Base-by-base conservation (phyloP, 1,139 yeast genomes). In the Saccharomyces hybrid region DNA sequence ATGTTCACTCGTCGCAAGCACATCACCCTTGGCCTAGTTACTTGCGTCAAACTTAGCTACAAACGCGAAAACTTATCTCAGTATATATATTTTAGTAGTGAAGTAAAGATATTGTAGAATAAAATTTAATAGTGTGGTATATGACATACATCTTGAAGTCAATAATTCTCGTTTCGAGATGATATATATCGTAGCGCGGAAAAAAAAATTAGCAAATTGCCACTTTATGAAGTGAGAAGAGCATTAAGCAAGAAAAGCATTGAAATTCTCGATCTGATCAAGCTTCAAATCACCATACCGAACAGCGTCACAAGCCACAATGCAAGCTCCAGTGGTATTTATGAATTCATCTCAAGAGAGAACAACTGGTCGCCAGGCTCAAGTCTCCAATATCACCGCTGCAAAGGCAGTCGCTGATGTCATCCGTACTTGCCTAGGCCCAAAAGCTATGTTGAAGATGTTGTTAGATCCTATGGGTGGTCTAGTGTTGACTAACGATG, bases 401-500 rank as follows among this genome's bases (percentile, higher is more conserved):
- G 99, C 99, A 29, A 95, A 95, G 71, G 97, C 99, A 53, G 97
- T 91, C 50, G 95, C 97, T 0, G 98, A 93, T 71, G 91, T 95
- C 67, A 90, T 95, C 64, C 81, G 99, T 71, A 93, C 99, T 31
- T 95, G 99, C 78, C 79, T 93, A 57, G 99, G 99, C n/a, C 99
- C 99, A 53, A 91, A 91, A 72, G 99, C 99, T 49, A 93, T 93
- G 99, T 81, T 93, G 60, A 95, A 95, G 75, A 93, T 95, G 99
- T 77, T 95, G 56, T 78, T 95, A 61, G 99, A 95, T 71, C 99
- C 99, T 53, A 91, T 93, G 93, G 99, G 99, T 32, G 99, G 99
- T 42, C 88, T 95, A 60, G 97, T 93, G 20, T 78, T 95, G 62
- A 95, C 99, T 55, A 95, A 95, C 72, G 99, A 95, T 71, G 99